phyloP scores from a whole-genome alignment of 2,329 filamentous ascomycete genomes.

The Conoideocrella luteorostrata region DNA sequence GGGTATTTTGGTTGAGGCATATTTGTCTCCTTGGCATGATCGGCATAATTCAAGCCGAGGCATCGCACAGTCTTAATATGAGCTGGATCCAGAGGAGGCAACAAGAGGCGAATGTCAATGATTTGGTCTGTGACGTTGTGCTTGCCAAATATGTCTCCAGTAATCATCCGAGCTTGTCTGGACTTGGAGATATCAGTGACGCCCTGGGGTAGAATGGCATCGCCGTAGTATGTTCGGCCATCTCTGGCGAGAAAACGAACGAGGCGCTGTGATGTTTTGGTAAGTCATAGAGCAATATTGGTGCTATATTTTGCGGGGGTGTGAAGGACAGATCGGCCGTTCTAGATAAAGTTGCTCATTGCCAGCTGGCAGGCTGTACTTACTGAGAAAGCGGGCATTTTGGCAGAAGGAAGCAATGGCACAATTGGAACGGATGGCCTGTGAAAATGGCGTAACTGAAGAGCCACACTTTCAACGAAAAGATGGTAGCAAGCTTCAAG shows the following conservation, averaged over 20 bases:
- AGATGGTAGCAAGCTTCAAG: no score
- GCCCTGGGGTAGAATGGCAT: slow-evolving; percentile 61
- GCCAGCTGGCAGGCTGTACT: slow-evolving; percentile 5
- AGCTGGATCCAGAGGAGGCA: slow-evolving; percentile 56
- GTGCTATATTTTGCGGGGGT: no score
- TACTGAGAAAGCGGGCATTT: slow-evolving; percentile 5
- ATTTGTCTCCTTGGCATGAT: slow-evolving; percentile 64
- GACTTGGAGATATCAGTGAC: slow-evolving; percentile 55
- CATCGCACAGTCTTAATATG: slow-evolving; percentile 63
- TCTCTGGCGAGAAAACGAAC: slow-evolving; percentile 68
- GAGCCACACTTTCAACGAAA: neutral
- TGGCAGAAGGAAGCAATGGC: neutral
- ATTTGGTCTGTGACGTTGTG: slow-evolving; percentile 52
- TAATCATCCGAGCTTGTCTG: slow-evolving; percentile 54
- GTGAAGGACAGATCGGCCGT: no score
- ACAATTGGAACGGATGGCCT: no score
- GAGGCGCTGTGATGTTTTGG: slow-evolving; percentile 56
- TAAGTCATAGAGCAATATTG: no score
- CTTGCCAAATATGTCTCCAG: slow-evolving; percentile 55
- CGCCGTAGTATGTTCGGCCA: slow-evolving; percentile 64
- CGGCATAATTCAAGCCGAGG: slow-evolving; percentile 64
- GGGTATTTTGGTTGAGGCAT: slow-evolving; percentile 66
- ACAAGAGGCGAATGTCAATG: slow-evolving; percentile 48
- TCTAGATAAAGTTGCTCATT: no score
- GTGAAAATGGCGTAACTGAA: no score